Evolutionary conservation across 768 basidiomycete species (phyloP).

Genomic region (Lactifluus pinguis): DNA sequence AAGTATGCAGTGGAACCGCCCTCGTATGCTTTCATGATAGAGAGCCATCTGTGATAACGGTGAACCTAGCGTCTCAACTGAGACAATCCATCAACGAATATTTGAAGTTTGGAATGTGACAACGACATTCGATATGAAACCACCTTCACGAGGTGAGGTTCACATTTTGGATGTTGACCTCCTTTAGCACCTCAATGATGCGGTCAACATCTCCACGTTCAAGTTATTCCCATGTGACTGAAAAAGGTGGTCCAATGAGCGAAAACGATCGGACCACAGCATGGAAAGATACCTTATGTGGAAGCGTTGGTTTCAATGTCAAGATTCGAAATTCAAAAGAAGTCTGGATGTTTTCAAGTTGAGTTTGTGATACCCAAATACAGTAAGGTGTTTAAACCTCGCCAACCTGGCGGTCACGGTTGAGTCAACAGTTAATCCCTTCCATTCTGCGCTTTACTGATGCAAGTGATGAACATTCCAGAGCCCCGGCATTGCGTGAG

Average conservation of each 20-base stretch:
- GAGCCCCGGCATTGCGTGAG: too few relatives aligned
- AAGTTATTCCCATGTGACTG: slow-evolving; percentile 81
- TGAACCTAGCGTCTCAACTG: not conserved
- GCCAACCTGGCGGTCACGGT: too few relatives aligned
- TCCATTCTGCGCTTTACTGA: too few relatives aligned
- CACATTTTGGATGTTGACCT: slow-evolving; percentile 27
- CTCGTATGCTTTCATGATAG: slow-evolving; percentile 93
- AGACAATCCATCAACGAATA: not conserved
- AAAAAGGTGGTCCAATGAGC: not conserved
- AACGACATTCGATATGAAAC: not conserved
- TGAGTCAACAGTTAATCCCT: too few relatives aligned
- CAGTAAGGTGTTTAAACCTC: too few relatives aligned
- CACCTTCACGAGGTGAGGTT: not conserved
- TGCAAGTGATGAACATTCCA: too few relatives aligned
- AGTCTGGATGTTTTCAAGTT: too few relatives aligned
- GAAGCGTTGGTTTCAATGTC: slow-evolving; percentile 92
- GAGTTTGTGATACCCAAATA: too few relatives aligned
- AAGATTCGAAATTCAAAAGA: too few relatives aligned
- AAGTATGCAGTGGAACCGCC: slow-evolving; percentile 76
- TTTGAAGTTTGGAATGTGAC: not conserved
- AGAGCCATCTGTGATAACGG: slow-evolving; percentile 56
- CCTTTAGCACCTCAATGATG: slow-evolving; percentile 56
- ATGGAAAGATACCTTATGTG: slow-evolving; percentile 54
- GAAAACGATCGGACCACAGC: not conserved
- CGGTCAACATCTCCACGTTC: slow-evolving; percentile 63